These are phyloP conservation scores for Metschnikowia proteae DNA, from an alignment of 805 yeast species.

Conservation along the genomic window DNA sequence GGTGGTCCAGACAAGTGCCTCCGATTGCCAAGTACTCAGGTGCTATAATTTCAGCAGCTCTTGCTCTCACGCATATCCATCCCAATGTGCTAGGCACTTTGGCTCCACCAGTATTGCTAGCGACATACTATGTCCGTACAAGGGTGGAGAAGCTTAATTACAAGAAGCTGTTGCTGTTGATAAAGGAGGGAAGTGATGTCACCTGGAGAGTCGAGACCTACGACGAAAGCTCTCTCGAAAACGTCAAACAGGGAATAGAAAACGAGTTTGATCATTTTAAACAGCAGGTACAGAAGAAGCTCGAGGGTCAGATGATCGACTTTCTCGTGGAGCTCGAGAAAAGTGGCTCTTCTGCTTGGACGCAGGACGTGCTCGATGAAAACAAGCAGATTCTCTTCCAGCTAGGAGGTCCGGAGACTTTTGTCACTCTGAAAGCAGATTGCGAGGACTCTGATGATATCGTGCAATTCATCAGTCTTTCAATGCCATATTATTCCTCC, in stretches of 20 bases:
- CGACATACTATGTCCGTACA: conserved; percentile 23
- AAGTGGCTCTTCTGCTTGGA: background rate
- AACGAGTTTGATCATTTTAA: conserved; percentile 36
- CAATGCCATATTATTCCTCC: conserved; percentile 28
- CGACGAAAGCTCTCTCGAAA: conserved; percentile 30
- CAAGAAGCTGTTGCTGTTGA: conserved; percentile 15
- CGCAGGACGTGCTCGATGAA: conserved; percentile 23
- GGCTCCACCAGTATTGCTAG: conserved; percentile 35
- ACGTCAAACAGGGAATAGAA: conserved; percentile 34
- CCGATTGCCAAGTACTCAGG: conserved; percentile 27
- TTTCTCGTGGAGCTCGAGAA: conserved; percentile 19
- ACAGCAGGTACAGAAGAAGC: conserved; percentile 24
- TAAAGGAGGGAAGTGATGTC: conserved; percentile 6
- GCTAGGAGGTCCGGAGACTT: conserved; percentile 17
- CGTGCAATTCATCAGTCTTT: conserved; percentile 29
- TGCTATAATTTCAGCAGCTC: conserved; percentile 24
- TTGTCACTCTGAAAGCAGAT: conserved; percentile 20
- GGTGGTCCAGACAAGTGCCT: conserved; percentile 29
- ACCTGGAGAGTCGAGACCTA: conserved; percentile 22
- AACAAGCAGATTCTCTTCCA: conserved; percentile 32
- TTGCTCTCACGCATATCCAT: conserved; percentile 31
- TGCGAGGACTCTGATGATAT: conserved; percentile 2
- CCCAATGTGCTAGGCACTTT: conserved; percentile 34
- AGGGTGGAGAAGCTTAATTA: conserved; percentile 13
- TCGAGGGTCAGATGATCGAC: conserved; percentile 27